Evolutionary conservation across 2,329 filamentous ascomycete genomes (phyloP), one percentile per base, ranked within the genome.

Genomic region (Pezicula neosporulosa): DNA sequence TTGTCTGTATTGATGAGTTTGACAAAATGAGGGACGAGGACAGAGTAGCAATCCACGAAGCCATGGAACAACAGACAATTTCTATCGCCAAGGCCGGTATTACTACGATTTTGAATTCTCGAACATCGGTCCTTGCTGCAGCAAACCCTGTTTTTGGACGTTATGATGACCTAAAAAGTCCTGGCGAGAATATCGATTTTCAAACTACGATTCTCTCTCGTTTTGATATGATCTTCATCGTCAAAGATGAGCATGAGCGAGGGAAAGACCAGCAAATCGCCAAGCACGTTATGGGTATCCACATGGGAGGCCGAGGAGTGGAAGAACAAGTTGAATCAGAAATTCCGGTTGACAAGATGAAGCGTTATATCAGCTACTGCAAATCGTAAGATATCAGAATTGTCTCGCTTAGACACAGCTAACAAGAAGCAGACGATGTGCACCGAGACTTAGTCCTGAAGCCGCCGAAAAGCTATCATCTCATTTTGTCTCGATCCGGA

Each of bases 141-240:
- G 94, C 94, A 39, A 99, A 99, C 69, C 94, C 94, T 0, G 94
- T 99, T 53, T 99, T 97, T 65, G 94, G 94, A 49, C 87, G 94
- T 24, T 99, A 99, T 72, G 94, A 99, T 68, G 94, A 99, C 65
- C 86, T 99, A 77, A 97, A 97, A 71, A 91, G 89, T 0, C 94
- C 94, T 0, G 94, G 94, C 53, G 94, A 99, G 71, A 99, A 99
- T 67, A 99, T 99, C 60, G 94, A 99, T 71, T 99, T 99, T 72
- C 94, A 99, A 66, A 99, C 94, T 0, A 99, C 94, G 3, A 97
- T 99, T 64, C 69, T 99, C 59, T 97, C 93, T 2, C 89, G 94
- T 80, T 99, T 99, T 69, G 94, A 99, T 70, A 97, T 99, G 90
- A 97, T 99, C 59, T 99, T 97, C 76, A 97, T 99, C 60, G 93